Percentiles rank a stretch among this genome's conserved stretches.
Evolutionary conservation across 306 rosid genomes (phyloP).

Genomic region (Trifolium dubium): DNA sequence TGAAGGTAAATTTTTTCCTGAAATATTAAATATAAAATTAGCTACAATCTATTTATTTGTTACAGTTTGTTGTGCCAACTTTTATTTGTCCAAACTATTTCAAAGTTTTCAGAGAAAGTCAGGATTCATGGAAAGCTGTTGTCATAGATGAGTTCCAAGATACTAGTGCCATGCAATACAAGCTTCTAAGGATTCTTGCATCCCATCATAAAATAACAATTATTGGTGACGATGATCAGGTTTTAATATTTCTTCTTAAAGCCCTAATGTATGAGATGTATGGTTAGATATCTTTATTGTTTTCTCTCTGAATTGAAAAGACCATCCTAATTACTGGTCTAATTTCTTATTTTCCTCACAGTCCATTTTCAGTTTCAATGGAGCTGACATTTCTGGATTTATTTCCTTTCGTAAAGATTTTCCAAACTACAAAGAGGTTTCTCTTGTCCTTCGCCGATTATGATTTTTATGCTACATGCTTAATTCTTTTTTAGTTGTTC

Average conservation of each 20-base stretch:
- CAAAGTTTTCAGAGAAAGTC: constrained; percentile 78
- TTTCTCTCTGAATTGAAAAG: constrained; percentile 24
- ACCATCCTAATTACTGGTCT: constrained; percentile 29
- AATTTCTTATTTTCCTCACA: constrained; percentile 46
- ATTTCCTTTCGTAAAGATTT: constrained; percentile 82
- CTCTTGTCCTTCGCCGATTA: constrained; percentile 38
- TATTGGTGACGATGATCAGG: constrained; percentile 99
- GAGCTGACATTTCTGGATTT: constrained; percentile 93
- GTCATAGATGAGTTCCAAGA: constrained; percentile 98
- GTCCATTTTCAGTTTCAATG: constrained; percentile 99
- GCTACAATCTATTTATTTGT: constrained; percentile 33
- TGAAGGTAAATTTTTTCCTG: constrained; percentile 63
- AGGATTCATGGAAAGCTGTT: constrained; percentile 79
- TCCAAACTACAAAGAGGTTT: constrained; percentile 84
- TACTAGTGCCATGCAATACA: constrained; percentile 94
- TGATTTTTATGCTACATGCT: constrained; percentile 32
- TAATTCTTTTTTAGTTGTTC: constrained; percentile 11
- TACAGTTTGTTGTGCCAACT: constrained; percentile 50
- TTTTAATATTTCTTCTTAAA: constrained; percentile 32
- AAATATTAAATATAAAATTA: constrained; percentile 14
- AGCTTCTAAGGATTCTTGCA: constrained; percentile 68
- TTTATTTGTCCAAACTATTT: constrained; percentile 35
- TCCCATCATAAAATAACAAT: constrained; percentile 77
- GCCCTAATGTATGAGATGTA: constrained; percentile 10
- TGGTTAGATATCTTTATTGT: constrained; percentile 32